Evolutionary conservation across 2,329 filamentous ascomycete genomes (phyloP).

Genomic region (Polytolypa hystricis): DNA sequence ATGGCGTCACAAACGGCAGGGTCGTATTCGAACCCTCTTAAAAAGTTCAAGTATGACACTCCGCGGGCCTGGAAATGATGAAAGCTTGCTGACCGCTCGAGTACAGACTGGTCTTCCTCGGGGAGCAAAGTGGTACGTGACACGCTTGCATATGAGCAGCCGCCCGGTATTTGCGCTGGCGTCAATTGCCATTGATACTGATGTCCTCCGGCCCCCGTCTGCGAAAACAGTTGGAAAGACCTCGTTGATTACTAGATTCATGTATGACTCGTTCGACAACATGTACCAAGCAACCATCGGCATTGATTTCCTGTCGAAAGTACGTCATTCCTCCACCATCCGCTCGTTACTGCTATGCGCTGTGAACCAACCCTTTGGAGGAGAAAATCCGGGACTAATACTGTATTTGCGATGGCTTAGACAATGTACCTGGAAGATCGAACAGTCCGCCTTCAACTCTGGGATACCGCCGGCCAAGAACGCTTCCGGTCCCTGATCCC

Average conservation of each 20-base stretch:
- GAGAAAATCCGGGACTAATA: too few relatives aligned
- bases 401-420: too few relatives aligned
- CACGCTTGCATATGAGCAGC: conserved; percentile 7
- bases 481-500: conserved; percentile 94
- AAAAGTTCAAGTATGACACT: conserved; percentile 99
- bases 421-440: conserved; percentile 99
- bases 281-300: conserved; percentile 99
- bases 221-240: conserved; percentile 76
- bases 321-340: conserved; percentile 28
- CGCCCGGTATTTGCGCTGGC: neutral
- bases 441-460: conserved; percentile 91
- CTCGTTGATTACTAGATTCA: conserved; percentile 95
- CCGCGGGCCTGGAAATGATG: conserved; percentile 4
- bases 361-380: neutral
- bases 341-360: neutral
- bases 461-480: conserved; percentile 97
- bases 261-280: conserved; percentile 99
- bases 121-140: conserved; percentile 86
- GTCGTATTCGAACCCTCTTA: conserved; percentile 96
- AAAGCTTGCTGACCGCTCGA: neutral
- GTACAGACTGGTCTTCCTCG: conserved; percentile 81
- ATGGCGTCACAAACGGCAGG: conserved; percentile 73
- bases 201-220: too few relatives aligned
- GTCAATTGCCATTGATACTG: neutral
- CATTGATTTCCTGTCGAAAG: conserved; percentile 98